Conservation (phyloP, 176 grass and related monocot genomes). For the Carex cristatella region DNA sequence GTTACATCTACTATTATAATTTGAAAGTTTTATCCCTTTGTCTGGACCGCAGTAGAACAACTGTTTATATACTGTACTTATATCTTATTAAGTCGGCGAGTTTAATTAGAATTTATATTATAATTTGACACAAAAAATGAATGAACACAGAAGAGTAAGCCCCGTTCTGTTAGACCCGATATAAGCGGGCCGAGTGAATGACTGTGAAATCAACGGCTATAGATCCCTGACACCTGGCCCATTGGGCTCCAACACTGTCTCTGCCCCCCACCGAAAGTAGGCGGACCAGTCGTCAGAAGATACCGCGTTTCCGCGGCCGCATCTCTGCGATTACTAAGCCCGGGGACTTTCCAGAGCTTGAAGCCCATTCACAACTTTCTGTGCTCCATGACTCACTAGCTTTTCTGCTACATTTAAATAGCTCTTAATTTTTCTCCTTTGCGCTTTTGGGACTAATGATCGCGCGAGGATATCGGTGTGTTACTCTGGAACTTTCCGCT, state of each 20-base stretch:
- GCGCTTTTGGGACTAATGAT: too few species aligned
- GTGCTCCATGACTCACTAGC: fast-evolving
- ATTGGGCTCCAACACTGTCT: not conserved
- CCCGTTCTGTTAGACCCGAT: not conserved
- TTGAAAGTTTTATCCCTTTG: too few species aligned
- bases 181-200: not conserved
- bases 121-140: not conserved
- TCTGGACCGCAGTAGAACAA: too few species aligned
- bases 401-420: too few species aligned
- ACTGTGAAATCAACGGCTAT: not conserved
- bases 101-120: too few species aligned
- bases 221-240: not conserved
- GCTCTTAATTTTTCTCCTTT: too few species aligned
- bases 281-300: not conserved
- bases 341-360: constrained; percentile 1
- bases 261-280: not conserved
- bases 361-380: not conserved
- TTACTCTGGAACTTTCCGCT: too few species aligned
- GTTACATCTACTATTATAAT: too few species aligned
- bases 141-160: not conserved
- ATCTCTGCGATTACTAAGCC: not conserved
- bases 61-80: too few species aligned
- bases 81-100: too few species aligned
- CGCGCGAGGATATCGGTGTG: too few species aligned
- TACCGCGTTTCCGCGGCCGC: not conserved